Base-by-base conservation (phyloP, 1,284 basidiomycete genomes). In the Exsudoporus floridanus region DNA sequence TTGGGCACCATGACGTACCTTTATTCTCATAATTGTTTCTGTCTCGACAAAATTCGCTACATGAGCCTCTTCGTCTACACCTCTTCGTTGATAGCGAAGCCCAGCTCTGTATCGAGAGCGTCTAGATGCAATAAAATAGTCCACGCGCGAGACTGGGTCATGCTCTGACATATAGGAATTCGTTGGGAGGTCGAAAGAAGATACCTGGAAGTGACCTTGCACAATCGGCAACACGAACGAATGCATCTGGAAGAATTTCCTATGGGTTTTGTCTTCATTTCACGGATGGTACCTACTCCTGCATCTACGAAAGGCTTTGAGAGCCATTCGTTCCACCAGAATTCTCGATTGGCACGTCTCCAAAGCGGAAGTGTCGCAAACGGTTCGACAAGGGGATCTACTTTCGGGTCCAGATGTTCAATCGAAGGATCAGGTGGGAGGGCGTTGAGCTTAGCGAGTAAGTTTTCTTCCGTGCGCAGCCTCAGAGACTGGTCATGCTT, bases 11-110 rank as follows among this genome's bases (percentile, higher is more conserved):
- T 7, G 44, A 56, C 77, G 53, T 56, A 90, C 92, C 75, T 88
- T 80, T 14, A 94, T 81, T 34, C 83, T 78, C 72, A 92, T 82
- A 54, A 97, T 84, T 27, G 92, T 90, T 73, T 97, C 94, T 0
- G 92, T 94, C 73, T 97, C 94, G 34, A 95, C 94, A 68, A 93
- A 95, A 71, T 95, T 96, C 6, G 92, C 90, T 12, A 88, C 88
- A 64, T 85, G 79, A 13, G 90, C 87, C 58, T 90, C 86, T 52
- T 88, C 82, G 63, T 99, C 94, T 53, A 99, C 86, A 4, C 97
- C 97, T 63, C 97, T 82, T 28, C 93, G 85, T 70, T 99, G 97
- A 77, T 98, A 99, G 48, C 97, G 83, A 45, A 98, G 84, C 1
- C 97, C 97, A 12, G 94, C 94, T 44, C 97, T 84, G 70, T 94